Conservation (phyloP, 2,329 filamentous ascomycete species). For the Cercospora beticola region DNA sequence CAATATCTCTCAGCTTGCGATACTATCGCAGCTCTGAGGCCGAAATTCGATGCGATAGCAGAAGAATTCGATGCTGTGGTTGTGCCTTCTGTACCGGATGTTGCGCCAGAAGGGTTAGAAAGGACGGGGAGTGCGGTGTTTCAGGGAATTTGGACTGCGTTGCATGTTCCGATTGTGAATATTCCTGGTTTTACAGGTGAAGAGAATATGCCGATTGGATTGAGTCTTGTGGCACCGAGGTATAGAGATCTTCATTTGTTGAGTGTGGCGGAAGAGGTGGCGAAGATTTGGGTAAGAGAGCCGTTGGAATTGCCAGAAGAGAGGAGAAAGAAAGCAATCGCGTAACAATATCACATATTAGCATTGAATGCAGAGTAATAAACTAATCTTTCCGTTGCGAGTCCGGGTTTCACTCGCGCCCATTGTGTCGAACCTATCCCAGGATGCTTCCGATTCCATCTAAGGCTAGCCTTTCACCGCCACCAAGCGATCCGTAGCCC, state of each 20-base stretch:
- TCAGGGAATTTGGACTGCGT: slow-evolving; percentile 34
- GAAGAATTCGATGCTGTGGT: slow-evolving; percentile 56
- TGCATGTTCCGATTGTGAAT: slow-evolving; percentile 65
- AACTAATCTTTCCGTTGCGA: not conserved
- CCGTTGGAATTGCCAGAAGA: slow-evolving; percentile 6
- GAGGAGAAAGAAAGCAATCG: not conserved
- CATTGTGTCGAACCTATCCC: not conserved
- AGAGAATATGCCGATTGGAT: slow-evolving; percentile 59
- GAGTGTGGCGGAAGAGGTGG: slow-evolving; percentile 44
- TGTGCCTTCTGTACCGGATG: slow-evolving; percentile 59
- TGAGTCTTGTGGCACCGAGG: slow-evolving; percentile 52
- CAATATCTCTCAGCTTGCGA: slow-evolving; percentile 58
- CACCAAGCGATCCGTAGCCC: not conserved
- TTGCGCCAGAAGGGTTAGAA: slow-evolving; percentile 56
- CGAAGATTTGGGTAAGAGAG: slow-evolving; percentile 35
- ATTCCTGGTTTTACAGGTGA: slow-evolving; percentile 61
- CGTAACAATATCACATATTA: slow-evolving; percentile 1
- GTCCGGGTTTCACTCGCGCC: not conserved
- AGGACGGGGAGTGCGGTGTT: slow-evolving; percentile 57
- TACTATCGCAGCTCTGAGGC: slow-evolving; percentile 53
- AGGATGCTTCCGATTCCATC: not conserved
- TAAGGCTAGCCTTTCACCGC: not conserved
- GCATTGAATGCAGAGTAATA: not conserved
- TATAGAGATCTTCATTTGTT: slow-evolving; percentile 49
- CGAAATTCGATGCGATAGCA: slow-evolving; percentile 55